Evolutionary conservation across 2,329 filamentous ascomycete genomes (phyloP).

Genomic region (Diplodia scrobiculata): DNA sequence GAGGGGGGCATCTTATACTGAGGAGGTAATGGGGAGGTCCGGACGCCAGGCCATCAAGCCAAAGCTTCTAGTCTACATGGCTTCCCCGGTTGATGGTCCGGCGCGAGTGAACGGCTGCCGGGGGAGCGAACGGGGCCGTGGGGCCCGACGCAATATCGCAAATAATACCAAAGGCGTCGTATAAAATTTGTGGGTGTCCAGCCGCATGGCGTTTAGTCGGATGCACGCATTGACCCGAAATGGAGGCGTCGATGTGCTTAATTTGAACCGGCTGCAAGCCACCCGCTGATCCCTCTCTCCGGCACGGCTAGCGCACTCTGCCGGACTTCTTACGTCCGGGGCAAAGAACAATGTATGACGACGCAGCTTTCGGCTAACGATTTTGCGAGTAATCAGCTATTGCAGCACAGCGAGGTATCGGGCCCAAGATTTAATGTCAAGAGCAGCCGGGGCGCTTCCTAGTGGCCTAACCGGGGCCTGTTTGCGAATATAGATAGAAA

Average conservation of each 20-base stretch:
- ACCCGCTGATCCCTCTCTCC: slow-evolving; percentile 10
- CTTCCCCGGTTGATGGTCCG: no score
- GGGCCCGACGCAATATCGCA: background rate
- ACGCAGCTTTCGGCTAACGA: background rate
- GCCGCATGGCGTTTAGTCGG: background rate
- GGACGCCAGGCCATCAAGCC: background rate
- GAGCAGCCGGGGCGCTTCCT: background rate
- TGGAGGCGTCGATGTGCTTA: background rate
- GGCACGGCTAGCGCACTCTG: background rate
- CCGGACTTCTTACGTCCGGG: background rate
- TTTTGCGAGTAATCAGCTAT: background rate
- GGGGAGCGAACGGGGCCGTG: background rate
- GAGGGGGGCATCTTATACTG: background rate
- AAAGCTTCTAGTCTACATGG: background rate
- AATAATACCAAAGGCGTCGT: background rate
- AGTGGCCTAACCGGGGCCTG: no score
- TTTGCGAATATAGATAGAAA: background rate
- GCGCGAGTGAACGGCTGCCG: background rate
- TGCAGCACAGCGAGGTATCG: background rate
- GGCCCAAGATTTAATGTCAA: background rate
- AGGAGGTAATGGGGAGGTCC: background rate
- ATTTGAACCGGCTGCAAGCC: background rate
- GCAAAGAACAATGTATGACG: background rate
- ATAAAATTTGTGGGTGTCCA: background rate
- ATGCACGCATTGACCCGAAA: background rate